Evolutionary conservation across 192 early-diverging fungal genomes (phyloP).

Genomic region (Mortierella claussenii): DNA sequence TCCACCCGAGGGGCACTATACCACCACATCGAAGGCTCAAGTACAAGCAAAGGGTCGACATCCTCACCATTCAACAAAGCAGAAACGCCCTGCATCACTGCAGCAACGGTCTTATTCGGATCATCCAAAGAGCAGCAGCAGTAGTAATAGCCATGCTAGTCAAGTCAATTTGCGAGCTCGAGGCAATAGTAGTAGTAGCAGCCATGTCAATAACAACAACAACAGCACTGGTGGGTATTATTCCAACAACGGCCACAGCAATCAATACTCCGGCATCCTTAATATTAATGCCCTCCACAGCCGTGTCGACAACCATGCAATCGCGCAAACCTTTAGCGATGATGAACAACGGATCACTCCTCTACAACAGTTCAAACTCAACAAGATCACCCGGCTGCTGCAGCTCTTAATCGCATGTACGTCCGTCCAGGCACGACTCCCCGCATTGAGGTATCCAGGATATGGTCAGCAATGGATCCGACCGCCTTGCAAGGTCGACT

Average conservation of each 20-base stretch:
- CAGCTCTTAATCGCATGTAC: slow-evolving; percentile 46
- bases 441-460: slow-evolving; percentile 41
- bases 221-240: background rate
- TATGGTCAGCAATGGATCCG: slow-evolving; percentile 51
- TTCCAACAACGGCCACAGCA: background rate
- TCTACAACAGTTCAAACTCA: slow-evolving; percentile 15
- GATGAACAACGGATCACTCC: background rate
- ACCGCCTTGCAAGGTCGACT: slow-evolving; percentile 37
- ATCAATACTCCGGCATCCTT: too few relatives aligned
- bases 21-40: background rate
- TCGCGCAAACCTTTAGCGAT: background rate
- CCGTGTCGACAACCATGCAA: too few relatives aligned
- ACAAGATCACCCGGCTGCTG: slow-evolving; percentile 28
- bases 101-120: slow-evolving; percentile 9
- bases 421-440: slow-evolving; percentile 30
- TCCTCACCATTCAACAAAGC: background rate
- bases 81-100: slow-evolving; percentile 1
- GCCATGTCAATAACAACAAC: slow-evolving; percentile 1
- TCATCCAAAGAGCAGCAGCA: background rate
- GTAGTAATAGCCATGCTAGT: background rate
- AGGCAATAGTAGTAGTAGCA: background rate
- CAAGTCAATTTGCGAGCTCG: background rate
- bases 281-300: too few relatives aligned
- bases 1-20: background rate
- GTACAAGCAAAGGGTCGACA: background rate